Base-by-base conservation (phyloP, 1,284 basidiomycete species). In the Wallemia hederae region DNA sequence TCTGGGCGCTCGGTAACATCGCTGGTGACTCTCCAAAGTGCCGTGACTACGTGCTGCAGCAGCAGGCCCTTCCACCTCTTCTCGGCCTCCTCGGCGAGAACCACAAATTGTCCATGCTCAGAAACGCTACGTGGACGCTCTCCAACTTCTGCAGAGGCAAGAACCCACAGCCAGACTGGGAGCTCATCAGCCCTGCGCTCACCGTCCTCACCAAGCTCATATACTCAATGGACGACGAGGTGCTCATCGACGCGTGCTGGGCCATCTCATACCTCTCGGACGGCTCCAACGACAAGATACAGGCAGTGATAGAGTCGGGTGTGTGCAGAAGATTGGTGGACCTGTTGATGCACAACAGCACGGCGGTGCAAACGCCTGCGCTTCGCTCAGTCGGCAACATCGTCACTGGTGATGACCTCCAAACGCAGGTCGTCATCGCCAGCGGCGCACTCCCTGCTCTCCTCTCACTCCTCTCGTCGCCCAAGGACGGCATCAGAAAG, bases 191-290 rank as follows among this genome's bases (percentile, higher is more conserved):
- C 19, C 94, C 94, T 24, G 92, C 94, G 58, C 76, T 99, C 59
- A 86, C 86, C 55, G 87, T 97, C 62, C 77, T 99, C 65, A 96
- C 91, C 63, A 98, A 98, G 74, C 76, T 99, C 67, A 96, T 99
- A 72, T 98, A 98, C 74, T 97, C 92, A 59, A 80, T 96, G 68
- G 94, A 99, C 70, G 92, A 98, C 69, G 94, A 99, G 74, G 94
- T 97, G 64, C 76, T 99, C 67, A 99, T 98, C 70, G 94, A 99
- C 71, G 94, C 94, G 27, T 99, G 94, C 77, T 99, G 94, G 94
- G 94, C 94, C 57, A 94, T 99, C 71, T 97, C 91, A 27, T 99
- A 99, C 74, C 82, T 99, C 31, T 98, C 94, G 1, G 94, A 98
- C 71, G 94, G 94, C 55, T 89, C 91, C 59, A 97, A 96, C 70